phyloP scores from a whole-genome alignment of 768 basidiomycete genomes.

The Lentinula edodes region DNA sequence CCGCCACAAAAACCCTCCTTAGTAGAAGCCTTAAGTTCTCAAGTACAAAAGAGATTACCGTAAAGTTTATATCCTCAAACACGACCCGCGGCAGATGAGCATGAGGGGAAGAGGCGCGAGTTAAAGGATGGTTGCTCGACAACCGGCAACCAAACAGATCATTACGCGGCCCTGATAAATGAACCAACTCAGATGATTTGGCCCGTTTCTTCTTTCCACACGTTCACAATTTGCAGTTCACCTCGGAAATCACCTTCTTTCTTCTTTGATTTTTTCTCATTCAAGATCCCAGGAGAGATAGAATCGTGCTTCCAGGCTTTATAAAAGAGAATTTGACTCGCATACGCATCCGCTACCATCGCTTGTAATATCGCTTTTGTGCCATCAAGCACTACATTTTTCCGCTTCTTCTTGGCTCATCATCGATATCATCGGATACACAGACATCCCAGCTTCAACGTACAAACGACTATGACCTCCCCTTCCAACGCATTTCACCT shows the following conservation, averaged over 20 bases:
- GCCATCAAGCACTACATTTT: neutral
- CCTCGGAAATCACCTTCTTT: slow-evolving; percentile 5
- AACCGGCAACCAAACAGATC: slow-evolving; percentile 1
- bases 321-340: neutral
- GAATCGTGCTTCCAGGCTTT: slow-evolving; percentile 1
- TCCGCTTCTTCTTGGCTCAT: neutral
- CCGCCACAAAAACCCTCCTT: too few species aligned
- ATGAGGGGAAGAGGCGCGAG: too few species aligned
- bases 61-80: too few species aligned
- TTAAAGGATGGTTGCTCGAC: neutral
- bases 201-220: neutral
- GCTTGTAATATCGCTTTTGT: neutral
- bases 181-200: neutral
- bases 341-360: slow-evolving; percentile 2
- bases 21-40: too few species aligned
- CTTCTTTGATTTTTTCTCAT: slow-evolving; percentile 1
- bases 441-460: neutral
- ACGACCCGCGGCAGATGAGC: neutral
- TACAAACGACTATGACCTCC: neutral
- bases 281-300: slow-evolving; percentile 4
- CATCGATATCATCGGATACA: slow-evolving; percentile 3
- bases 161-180: slow-evolving; percentile 1
- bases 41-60: too few species aligned
- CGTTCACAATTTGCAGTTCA: neutral
- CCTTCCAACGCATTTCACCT: slow-evolving; percentile 1